These are phyloP conservation scores for Marasmius tenuissimus DNA, from an alignment of 1,284 basidiomycete species.

Conservation along the genomic window DNA sequence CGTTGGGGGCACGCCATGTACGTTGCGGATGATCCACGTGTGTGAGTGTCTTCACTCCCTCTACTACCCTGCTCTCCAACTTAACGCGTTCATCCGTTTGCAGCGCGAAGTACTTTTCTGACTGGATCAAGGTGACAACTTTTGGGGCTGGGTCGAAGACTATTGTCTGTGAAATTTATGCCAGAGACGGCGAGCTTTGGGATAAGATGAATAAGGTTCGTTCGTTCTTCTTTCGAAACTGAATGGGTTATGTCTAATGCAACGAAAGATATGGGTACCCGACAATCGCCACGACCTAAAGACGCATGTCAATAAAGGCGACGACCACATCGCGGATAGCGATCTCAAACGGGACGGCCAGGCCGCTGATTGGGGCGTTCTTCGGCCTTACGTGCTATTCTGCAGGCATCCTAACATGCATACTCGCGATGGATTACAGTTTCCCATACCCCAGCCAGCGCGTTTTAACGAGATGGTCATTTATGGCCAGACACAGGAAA, in stretches of 20 bases:
- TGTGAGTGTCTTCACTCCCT: neutral
- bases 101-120: neutral
- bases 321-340: neutral
- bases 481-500: constrained; percentile 13
- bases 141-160: neutral
- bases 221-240: neutral
- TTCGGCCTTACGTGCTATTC: constrained; percentile 15
- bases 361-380: constrained; percentile 12
- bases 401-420: constrained; percentile 14
- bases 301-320: neutral
- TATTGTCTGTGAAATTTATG: neutral
- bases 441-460: neutral
- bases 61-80: neutral
- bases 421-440: neutral
- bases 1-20: neutral
- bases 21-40: neutral
- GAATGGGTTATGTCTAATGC: neutral
- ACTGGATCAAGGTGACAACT: neutral
- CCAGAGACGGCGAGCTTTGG: neutral
- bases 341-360: constrained; percentile 11
- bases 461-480: constrained; percentile 16
- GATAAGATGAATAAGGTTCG: neutral
- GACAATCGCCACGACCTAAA: neutral
- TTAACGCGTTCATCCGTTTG: neutral
- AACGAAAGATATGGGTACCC: neutral